Base-by-base conservation (phyloP, 202 grass and related monocot species). In the Sporobolus alterniflorus region DNA sequence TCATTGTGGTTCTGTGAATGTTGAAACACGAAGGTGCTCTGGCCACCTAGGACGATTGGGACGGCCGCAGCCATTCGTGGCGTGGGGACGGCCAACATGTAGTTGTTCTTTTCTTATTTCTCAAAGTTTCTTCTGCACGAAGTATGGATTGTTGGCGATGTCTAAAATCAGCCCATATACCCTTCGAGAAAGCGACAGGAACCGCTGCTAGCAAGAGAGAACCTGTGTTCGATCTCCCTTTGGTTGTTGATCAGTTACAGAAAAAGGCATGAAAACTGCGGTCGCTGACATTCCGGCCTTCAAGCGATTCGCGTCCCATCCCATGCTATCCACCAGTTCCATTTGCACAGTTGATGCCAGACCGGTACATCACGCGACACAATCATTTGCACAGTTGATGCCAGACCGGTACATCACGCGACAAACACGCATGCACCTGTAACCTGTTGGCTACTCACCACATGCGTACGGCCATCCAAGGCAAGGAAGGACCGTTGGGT, bases 221-320 rank as follows among this genome's bases (percentile, higher is more conserved):
- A 18, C 40, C 60, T 47, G 26, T 13, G 30, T 1, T 49, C n/a
- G 13, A 67, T 11, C 36, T 33, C 76, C 2, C 64, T 69, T 69
- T 43, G 1, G 16, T 17, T 3, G 20, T 21, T 9, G 16, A 69
- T 41, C 24, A 41, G 32, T 17, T 66, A 1, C 3, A 6, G n/a
- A 39, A 39, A 39, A 39, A 39, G 36, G 36, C 36, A 39, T 39
- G 36, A 12, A 74, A 39, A 18, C 70, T 33, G 50, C 50, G 39
- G 11, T n/a, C 69, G 30, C 69, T 73, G 48, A 74, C 49, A 57
- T 74, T 26, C 50, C 71, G n/a, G 51, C 32, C 71, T 22, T 36
- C 3, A 32, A 21, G 16, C 39, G 1, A 18, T 9, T 11, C 20
- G 70, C 5, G 47, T 36, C 65, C 48, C 70, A 21, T 54, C n/a